Evolutionary conservation across 495 filamentous ascomycete species (phyloP), one percentile per base, ranked within the genome.

Genomic region (Trichoderma reesei): DNA sequence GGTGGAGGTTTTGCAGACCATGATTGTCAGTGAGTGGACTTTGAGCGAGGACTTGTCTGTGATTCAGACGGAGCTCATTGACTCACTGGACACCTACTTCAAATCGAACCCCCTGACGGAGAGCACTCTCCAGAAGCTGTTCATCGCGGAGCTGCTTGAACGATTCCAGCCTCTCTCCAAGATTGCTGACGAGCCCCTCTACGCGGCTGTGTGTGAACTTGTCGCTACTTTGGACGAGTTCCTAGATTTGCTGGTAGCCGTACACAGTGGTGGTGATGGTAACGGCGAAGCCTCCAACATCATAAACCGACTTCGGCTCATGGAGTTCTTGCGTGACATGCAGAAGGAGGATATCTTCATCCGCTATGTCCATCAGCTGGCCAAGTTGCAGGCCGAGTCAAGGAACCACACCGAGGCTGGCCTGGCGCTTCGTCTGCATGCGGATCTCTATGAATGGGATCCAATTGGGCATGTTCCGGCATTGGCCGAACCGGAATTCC

Each of bases 11-110:
- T 75, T 99, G 44, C 90, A 96, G 71, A 95, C 90, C 13, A 98
- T 99, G 95, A 96, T 98, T 63, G 86, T 98, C 66, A 95, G 92
- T 72, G 93, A 98, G 76, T 99, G 94, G 94, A 93, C 89, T n/a
- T 76, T 98, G 63, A 96, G 90, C 68, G 87, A 96, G 70, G 92
- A 98, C 69, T 78, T 99, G 26, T 89, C 86, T 13, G 87, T 95
- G 64, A 88, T 99, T 62, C 92, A 98, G 72, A 92, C 91, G 5
- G 95, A 96, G 75, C 91, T 97, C 80, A 96, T 99, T 69, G 93
- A 96, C 68, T 95, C 90, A 67, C 78, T 99, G 62, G 95, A 98
- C 68, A 79, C 82, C n/a, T 82, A 96, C 26, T 97, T 96, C 80
- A 95, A 96, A 70, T 82, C 85, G 9, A 93, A 92, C 73, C 85